Conservation (phyloP, 2,329 filamentous ascomycete genomes). For the Paraconiothyrium sp. region DNA sequence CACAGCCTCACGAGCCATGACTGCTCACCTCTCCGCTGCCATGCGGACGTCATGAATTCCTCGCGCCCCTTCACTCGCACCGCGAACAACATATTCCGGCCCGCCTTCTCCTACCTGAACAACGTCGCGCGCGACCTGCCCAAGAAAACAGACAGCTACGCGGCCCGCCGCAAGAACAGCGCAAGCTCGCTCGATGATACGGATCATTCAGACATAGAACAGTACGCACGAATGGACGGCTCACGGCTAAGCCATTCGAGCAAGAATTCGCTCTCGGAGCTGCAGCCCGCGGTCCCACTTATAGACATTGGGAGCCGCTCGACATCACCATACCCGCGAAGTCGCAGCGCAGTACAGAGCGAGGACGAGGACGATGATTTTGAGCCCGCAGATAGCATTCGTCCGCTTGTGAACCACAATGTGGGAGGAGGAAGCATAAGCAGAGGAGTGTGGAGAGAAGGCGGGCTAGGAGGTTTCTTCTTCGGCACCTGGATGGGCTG, state of each 20-base stretch:
- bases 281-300: conserved; percentile 54
- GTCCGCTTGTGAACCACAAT: conserved; percentile 49
- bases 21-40: conserved; percentile 31
- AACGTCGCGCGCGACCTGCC: conserved; percentile 36
- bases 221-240: conserved; percentile 42
- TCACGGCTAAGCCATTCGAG: conserved; percentile 37
- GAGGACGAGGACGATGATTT: conserved; percentile 60
- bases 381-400: conserved; percentile 48
- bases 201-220: conserved; percentile 47
- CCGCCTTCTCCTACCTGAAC: conserved; percentile 47
- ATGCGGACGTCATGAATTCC: conserved; percentile 44
- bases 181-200: conserved; percentile 50
- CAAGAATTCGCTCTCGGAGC: conserved; percentile 46
- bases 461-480: conserved; percentile 59
- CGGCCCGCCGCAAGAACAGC: conserved; percentile 44
- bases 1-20: background rate
- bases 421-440: conserved; percentile 33
- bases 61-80: conserved; percentile 45
- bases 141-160: conserved; percentile 26
- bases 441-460: conserved; percentile 45
- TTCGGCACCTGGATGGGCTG: conserved; percentile 59
- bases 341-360: conserved; percentile 53
- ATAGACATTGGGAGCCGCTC: conserved; percentile 55
- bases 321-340: conserved; percentile 56
- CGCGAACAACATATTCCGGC: conserved; percentile 42